Evolutionary conservation across 495 filamentous ascomycete species (phyloP).

Genomic region (Podospora australis): DNA sequence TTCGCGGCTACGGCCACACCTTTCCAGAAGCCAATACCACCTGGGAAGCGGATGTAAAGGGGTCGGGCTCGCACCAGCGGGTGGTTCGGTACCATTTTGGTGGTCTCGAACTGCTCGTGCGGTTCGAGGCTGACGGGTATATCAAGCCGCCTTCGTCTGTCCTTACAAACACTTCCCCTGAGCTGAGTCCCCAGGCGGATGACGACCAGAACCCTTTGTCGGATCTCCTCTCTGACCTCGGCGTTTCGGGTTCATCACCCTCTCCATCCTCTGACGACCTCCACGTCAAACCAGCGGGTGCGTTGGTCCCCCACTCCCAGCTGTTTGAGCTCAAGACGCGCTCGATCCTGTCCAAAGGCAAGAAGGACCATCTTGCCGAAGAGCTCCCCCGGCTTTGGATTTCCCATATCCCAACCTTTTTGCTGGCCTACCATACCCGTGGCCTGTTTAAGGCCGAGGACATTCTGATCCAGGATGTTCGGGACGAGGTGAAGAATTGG

Average conservation of each 20-base stretch:
- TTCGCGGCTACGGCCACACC: conserved; percentile 56
- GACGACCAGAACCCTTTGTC: not conserved
- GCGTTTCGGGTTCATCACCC: not conserved
- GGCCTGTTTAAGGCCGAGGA: conserved; percentile 46
- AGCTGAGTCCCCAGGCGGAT: too few species aligned
- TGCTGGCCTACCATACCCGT: conserved; percentile 51
- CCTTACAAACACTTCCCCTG: not conserved
- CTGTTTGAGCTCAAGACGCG: conserved; percentile 68
- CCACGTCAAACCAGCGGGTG: conserved; percentile 15
- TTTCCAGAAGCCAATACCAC: conserved; percentile 61
- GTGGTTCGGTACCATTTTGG: conserved; percentile 54
- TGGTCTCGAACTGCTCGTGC: conserved; percentile 47
- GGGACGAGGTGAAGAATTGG: conserved; percentile 45
- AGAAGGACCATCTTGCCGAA: conserved; percentile 28
- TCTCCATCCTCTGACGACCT: not conserved
- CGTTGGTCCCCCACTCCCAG: conserved; percentile 36
- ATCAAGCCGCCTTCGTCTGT: not conserved
- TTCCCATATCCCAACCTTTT: conserved; percentile 53
- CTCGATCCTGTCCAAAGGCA: conserved; percentile 25
- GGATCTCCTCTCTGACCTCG: not conserved
- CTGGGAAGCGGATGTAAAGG: conserved; percentile 42
- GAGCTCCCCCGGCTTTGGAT: conserved; percentile 55
- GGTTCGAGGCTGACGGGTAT: conserved; percentile 61
- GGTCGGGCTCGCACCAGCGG: conserved; percentile 56
- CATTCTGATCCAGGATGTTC: conserved; percentile 41